Evolutionary conservation across 805 yeast species (phyloP).

Genomic region (Saccharomycopsis babjevae): DNA sequence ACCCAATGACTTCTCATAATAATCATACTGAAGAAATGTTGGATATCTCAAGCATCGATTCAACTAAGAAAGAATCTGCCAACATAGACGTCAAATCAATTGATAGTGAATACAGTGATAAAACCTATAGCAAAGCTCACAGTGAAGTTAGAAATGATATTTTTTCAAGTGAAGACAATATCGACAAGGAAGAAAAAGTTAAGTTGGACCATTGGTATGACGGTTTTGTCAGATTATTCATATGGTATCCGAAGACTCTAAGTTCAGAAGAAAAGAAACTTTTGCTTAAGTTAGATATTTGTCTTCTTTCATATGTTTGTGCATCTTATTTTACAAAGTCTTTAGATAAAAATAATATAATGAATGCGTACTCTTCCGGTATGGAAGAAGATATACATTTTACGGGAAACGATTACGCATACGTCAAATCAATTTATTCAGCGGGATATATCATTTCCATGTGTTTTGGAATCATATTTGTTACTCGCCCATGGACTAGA

Average conservation of each 20-base stretch:
- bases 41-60: not conserved
- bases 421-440: not conserved
- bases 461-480: conserved; percentile 18
- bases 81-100: not conserved
- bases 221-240: conserved; percentile 1
- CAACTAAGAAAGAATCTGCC: not conserved
- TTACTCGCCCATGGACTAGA: conserved; percentile 5
- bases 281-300: conserved; percentile 6
- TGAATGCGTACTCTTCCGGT: conserved; percentile 61
- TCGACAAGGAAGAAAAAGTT: not conserved
- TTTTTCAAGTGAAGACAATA: not conserved
- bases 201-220: not conserved
- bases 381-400: conserved; percentile 46
- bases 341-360: conserved; percentile 49
- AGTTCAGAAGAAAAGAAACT: conserved; percentile 16
- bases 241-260: conserved; percentile 9
- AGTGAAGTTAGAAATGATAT: not conserved
- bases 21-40: not conserved
- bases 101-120: not conserved
- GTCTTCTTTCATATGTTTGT: conserved; percentile 4
- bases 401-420: conserved; percentile 34
- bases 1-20: not conserved
- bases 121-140: not conserved
- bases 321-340: conserved; percentile 31
- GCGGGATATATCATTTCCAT: not conserved